Conservation (phyloP, 2,329 filamentous ascomycete species). For the Alternaria tenuissima region DNA sequence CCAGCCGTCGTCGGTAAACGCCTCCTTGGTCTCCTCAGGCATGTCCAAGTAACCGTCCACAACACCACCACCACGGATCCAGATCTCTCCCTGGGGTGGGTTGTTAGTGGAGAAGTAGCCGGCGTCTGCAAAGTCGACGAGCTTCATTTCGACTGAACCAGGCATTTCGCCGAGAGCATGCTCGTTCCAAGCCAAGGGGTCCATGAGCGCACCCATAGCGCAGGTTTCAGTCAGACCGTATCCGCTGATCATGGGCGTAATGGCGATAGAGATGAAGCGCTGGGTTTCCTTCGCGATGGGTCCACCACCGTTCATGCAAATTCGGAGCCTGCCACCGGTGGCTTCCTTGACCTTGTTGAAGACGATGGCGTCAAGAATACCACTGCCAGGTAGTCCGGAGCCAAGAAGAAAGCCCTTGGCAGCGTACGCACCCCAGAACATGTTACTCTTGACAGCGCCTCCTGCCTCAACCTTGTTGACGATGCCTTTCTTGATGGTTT, state of each 20-base stretch:
- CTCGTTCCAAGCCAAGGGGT: slow-evolving; percentile 84
- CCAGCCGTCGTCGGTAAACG: slow-evolving; percentile 86
- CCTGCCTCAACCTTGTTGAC: slow-evolving; percentile 77
- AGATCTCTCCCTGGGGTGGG: slow-evolving; percentile 90
- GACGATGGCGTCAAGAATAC: slow-evolving; percentile 79
- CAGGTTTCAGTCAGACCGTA: slow-evolving; percentile 96
- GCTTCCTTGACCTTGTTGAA: slow-evolving; percentile 92
- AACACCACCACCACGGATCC: slow-evolving; percentile 80
- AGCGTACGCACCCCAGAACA: slow-evolving; percentile 77
- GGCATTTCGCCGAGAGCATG: slow-evolving; percentile 80
- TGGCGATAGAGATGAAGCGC: slow-evolving; percentile 87
- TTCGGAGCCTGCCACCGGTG: slow-evolving; percentile 86
- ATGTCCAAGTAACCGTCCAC: slow-evolving; percentile 84
- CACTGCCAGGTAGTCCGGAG: slow-evolving; percentile 70
- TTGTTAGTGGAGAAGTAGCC: slow-evolving; percentile 78
- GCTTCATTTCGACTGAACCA: slow-evolving; percentile 83
- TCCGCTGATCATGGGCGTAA: slow-evolving; percentile 92
- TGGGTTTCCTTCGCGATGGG: slow-evolving; percentile 88
- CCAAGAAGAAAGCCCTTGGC: slow-evolving; percentile 68
- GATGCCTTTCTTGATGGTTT: slow-evolving; percentile 96
- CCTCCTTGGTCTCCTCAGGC: slow-evolving; percentile 80
- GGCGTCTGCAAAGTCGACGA: slow-evolving; percentile 89
- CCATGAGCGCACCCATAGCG: slow-evolving; percentile 82
- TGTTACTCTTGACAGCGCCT: slow-evolving; percentile 72
- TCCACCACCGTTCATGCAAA: slow-evolving; percentile 94